Conservation (phyloP, 2,329 filamentous ascomycete genomes). For the Trichoderma sp. region DNA sequence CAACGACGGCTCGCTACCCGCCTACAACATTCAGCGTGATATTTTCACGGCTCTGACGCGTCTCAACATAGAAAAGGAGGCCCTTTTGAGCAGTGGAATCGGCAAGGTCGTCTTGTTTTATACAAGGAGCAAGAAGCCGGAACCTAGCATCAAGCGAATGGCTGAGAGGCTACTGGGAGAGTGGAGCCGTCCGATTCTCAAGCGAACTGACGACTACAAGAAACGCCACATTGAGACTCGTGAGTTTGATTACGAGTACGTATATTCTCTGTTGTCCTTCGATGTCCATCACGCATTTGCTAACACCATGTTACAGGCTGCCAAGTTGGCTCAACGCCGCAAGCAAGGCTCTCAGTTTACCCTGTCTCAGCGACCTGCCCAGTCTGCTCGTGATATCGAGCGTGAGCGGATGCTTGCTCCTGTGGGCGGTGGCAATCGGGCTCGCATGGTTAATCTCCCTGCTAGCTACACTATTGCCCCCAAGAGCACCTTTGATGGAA, state of each 20-base stretch:
- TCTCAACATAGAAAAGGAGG: constrained; percentile 88
- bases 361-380: constrained; percentile 52
- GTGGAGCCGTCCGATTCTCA: constrained; percentile 93
- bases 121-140: constrained; percentile 88
- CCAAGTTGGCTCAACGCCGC: constrained; percentile 53
- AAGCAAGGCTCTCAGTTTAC: constrained; percentile 51
- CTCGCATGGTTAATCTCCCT: constrained; percentile 55
- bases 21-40: constrained; percentile 96
- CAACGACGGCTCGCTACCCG: constrained; percentile 89
- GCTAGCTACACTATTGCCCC: constrained; percentile 62
- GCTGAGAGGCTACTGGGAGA: constrained; percentile 91
- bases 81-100: constrained; percentile 85
- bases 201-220: constrained; percentile 92
- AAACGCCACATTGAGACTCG: constrained; percentile 70
- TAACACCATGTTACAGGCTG: constrained; percentile 44
- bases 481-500: constrained; percentile 61
- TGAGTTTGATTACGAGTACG: constrained; percentile 63
- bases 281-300: neutral
- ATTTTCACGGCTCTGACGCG: constrained; percentile 79
- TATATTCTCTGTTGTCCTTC: constrained; percentile 33
- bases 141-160: constrained; percentile 86
- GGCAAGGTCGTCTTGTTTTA: constrained; percentile 98
- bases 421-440: constrained; percentile 56
- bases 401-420: constrained; percentile 61
- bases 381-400: constrained; percentile 50